Base-by-base conservation (phyloP, 352 stramenopile genomes). In the Aphanomyces invadans region DNA sequence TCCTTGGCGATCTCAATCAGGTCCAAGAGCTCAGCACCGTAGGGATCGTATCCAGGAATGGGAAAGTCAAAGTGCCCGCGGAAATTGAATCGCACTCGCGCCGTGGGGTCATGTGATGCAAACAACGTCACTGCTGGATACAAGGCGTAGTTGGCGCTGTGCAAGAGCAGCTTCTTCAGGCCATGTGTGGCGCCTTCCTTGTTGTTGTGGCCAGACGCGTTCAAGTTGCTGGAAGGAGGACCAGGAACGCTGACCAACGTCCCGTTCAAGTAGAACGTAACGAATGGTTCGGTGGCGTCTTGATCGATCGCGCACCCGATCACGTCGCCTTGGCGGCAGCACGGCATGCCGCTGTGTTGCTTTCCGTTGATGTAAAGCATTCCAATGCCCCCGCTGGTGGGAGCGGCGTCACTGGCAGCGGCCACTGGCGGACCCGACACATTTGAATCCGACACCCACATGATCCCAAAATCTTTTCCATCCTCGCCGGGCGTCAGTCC, bases 261-360 rank as follows among this genome's bases (percentile, higher is more conserved):
- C 11, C 83, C 83, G 36, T 92, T 92, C 25, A 89, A 73, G 70
- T 88, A 90, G 70, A 92, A 92, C 15, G 78, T 72, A 65, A 92
- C 33, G 25, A 75, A 79, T 51, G 83, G 83, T 31, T 86, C 80
- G 9, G 74, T 72, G 36, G 81, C 60, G 60, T 92, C 79, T 59
- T 92, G 83, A 71, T 90, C 72, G 68, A 92, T 90, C 1, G 81
- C 88, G 59, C 81, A 92, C 15, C 76, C 80, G 32, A 92, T 70
- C 42, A 90, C 73, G 65, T 92, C 83, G 29, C 81, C 83, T 19
- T 70, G 76, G 39, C 76, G 74, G 67, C 90, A 92, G 61, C 73
- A 86, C 9, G 81, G 77, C 3, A 86, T 75, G 28, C 81, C 81
- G 1, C 80, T 88, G 45, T 78, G 77, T 3, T 82, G 88, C 44